A percentile compares a stretch with the other conserved stretches of the same genome.
phyloP scores from a whole-genome alignment of 108 stramenopile species.

The Nitzschia inconspicua region DNA sequence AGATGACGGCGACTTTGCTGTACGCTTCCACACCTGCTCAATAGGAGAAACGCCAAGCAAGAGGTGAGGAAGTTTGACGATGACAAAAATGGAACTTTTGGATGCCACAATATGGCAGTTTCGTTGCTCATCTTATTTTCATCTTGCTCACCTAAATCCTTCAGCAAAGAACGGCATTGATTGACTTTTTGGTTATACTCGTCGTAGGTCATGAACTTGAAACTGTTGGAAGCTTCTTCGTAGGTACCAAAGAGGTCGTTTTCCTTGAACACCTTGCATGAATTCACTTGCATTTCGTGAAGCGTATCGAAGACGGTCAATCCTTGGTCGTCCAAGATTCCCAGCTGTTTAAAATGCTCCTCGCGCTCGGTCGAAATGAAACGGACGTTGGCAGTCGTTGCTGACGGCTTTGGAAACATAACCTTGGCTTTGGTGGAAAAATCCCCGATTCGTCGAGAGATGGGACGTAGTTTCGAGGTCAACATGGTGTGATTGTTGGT shows the following conservation, averaged over 20 bases:
- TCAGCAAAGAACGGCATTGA: constrained; percentile 62
- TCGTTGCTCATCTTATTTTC: background rate
- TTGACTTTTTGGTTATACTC: constrained; percentile 67
- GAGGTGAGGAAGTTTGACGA: background rate
- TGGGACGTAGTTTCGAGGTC: background rate
- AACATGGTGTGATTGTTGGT: too few relatives aligned
- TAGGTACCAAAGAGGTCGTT: constrained; percentile 78
- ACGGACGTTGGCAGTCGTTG: background rate
- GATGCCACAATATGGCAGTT: background rate
- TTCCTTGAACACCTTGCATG: constrained; percentile 54
- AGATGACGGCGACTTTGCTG: constrained; percentile 83
- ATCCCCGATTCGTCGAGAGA: background rate
- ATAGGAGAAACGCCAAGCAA: background rate
- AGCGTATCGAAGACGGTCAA: constrained; percentile 64
- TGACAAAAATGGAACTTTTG: background rate
- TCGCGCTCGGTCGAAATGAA: constrained; percentile 25
- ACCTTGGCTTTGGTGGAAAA: background rate
- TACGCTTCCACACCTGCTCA: constrained; percentile 59
- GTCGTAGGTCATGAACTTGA: constrained; percentile 74
- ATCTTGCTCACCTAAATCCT: constrained; percentile 68
- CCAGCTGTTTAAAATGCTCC: constrained; percentile 39
- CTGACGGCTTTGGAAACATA: background rate
- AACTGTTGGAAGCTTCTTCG: constrained; percentile 35
- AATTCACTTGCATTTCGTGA: constrained; percentile 70
- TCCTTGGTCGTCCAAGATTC: constrained; percentile 58